phyloP scores from a whole-genome alignment of 768 basidiomycete genomes.

The Hericium erinaceus region DNA sequence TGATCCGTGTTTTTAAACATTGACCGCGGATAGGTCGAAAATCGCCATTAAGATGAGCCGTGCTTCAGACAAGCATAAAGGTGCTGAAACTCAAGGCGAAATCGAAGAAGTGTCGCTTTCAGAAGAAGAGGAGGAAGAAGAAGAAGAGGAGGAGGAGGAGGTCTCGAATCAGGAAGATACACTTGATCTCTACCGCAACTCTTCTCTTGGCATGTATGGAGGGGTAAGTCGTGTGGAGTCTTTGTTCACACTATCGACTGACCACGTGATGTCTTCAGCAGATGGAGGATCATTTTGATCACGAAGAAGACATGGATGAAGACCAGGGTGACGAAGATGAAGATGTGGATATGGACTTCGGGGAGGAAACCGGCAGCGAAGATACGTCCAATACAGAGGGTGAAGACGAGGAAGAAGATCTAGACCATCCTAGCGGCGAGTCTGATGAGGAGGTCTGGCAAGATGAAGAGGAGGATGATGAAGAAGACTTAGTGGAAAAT shows the following conservation, averaged over 20 bases:
- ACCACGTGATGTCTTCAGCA: constrained; percentile 39
- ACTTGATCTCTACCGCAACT: constrained; percentile 91
- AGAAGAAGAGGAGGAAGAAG: constrained; percentile 30
- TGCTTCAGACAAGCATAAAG: constrained; percentile 57
- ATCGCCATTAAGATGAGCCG: constrained; percentile 98
- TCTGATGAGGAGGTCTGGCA: constrained; percentile 56
- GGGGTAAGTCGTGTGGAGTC: constrained; percentile 47
- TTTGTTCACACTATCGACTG: neutral
- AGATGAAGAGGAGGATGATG: constrained; percentile 59
- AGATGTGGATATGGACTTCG: constrained; percentile 84
- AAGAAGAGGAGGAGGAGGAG: constrained; percentile 51
- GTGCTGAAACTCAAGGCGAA: constrained; percentile 32
- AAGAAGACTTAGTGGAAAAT: constrained; percentile 42
- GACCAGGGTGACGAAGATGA: constrained; percentile 75
- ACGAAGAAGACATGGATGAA: constrained; percentile 73
- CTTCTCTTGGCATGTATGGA: constrained; percentile 87
- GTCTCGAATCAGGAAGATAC: constrained; percentile 64
- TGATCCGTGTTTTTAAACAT: constrained; percentile 81
- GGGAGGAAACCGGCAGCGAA: constrained; percentile 74
- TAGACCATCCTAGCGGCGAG: constrained; percentile 48
- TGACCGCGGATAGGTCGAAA: constrained; percentile 58
- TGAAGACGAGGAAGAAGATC: constrained; percentile 54
- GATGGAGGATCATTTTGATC: constrained; percentile 72
- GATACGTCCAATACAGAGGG: constrained; percentile 73
- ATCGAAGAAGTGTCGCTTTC: constrained; percentile 39